These are phyloP conservation scores for Gossypium laxum DNA, from an alignment of 441 rosid genomes.

Conservation along the genomic window DNA sequence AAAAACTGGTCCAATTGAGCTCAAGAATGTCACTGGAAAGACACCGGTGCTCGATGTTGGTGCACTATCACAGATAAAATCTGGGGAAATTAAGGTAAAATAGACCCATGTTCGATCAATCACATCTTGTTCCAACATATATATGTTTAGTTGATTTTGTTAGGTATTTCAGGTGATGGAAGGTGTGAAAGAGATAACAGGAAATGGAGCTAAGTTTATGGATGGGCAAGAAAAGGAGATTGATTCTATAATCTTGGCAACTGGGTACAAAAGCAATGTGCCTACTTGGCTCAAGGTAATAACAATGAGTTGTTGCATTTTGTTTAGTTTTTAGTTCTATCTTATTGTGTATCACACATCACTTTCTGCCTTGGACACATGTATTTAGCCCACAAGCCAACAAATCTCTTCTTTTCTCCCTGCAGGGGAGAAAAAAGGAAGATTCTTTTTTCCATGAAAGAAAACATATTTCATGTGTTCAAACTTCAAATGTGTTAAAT, in stretches of 20 bases:
- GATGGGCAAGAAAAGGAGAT: slow-evolving; percentile 66
- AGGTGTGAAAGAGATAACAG: slow-evolving; percentile 70
- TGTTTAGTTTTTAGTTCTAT: slow-evolving; percentile 23
- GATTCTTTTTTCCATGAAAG: too few species aligned
- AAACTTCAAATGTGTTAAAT: too few species aligned
- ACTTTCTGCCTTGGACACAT: slow-evolving; percentile 37
- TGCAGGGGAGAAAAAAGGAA: slow-evolving; percentile 36
- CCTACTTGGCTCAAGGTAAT: slow-evolving; percentile 87
- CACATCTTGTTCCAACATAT: too few species aligned
- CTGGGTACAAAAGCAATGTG: slow-evolving; percentile 81
- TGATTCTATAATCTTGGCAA: slow-evolving; percentile 76
- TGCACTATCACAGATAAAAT: slow-evolving; percentile 52
- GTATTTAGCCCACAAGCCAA: slow-evolving; percentile 30
- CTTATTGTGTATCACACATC: slow-evolving; percentile 41
- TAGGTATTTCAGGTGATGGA: slow-evolving; percentile 36
- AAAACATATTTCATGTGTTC: too few species aligned
- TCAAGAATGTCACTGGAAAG: slow-evolving; percentile 73
- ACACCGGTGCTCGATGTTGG: slow-evolving; percentile 89
- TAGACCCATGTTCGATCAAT: not conserved
- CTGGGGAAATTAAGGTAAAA: slow-evolving; percentile 64
- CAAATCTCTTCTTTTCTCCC: slow-evolving; percentile 55
- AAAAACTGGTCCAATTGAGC: slow-evolving; percentile 77
- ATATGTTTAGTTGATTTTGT: too few species aligned
- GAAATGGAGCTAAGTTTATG: slow-evolving; percentile 53
- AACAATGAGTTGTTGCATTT: not conserved